Conservation (phyloP, 106 monocot genomes). For the Acorus gramineus region DNA sequence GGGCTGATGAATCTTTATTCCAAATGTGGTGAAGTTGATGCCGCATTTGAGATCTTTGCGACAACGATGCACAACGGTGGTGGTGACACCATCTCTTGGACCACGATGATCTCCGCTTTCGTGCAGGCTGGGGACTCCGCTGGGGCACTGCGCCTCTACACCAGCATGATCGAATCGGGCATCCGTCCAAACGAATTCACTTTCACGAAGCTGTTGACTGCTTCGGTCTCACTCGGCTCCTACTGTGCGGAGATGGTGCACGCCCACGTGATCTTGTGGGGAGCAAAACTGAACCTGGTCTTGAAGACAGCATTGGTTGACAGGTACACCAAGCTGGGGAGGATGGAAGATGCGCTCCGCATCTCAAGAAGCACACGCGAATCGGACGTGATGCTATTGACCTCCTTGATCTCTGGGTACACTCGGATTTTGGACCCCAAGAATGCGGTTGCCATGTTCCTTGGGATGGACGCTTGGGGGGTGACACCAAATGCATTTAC, state of each 20-base stretch:
- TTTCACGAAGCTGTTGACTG: constrained; percentile 44
- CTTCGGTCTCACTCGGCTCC: constrained; percentile 23
- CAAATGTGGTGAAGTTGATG: constrained; percentile 14
- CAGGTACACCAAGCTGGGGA: constrained; percentile 48
- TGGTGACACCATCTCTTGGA: constrained; percentile 56
- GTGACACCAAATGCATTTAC: constrained; percentile 52
- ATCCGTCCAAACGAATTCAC: constrained; percentile 61
- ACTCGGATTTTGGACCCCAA: constrained; percentile 14
- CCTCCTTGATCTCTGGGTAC: constrained; percentile 53
- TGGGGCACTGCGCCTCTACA: constrained; percentile 27
- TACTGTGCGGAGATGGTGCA: constrained; percentile 34
- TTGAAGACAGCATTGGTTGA: constrained; percentile 72
- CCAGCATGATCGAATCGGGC: constrained; percentile 26
- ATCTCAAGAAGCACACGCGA: constrained; percentile 37
- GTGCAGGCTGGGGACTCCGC: constrained; percentile 34
- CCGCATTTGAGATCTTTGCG: constrained; percentile 26
- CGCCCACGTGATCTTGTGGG: constrained; percentile 45
- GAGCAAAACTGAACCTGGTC: constrained; percentile 39
- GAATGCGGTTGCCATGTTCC: constrained; percentile 31
- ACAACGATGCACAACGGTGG: neutral
- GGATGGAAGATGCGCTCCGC: constrained; percentile 35
- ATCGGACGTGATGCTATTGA: constrained; percentile 52
- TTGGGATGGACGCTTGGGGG: constrained; percentile 24
- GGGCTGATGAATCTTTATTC: constrained; percentile 50
- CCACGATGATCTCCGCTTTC: constrained; percentile 54